A percentile compares a stretch with the other conserved stretches of the same genome.
Conservation (phyloP, 2,329 filamentous ascomycete species). For the Aspergillaceae sp. region DNA sequence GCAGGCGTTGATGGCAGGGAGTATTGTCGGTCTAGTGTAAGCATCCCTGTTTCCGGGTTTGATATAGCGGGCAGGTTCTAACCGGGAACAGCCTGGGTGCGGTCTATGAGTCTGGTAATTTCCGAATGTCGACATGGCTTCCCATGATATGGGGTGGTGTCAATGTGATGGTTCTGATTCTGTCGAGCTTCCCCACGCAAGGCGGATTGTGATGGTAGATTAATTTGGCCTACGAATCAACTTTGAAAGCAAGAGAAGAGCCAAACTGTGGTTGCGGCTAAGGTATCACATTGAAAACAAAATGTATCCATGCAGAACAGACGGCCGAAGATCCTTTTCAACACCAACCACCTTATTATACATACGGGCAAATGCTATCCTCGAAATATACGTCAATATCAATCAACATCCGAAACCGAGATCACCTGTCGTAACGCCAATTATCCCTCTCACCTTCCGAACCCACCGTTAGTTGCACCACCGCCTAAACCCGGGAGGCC, state of each 20-base stretch:
- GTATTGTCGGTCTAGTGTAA: constrained; percentile 70
- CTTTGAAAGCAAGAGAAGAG: not conserved
- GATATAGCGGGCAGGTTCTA: constrained; percentile 1
- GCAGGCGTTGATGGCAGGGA: constrained; percentile 72
- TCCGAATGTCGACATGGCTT: constrained; percentile 90
- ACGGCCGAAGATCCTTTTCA: not conserved
- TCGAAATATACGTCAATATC: not conserved
- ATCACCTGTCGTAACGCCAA: constrained; percentile 23
- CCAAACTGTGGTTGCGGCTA: not conserved
- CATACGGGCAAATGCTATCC: constrained; percentile 2
- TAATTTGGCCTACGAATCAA: not conserved
- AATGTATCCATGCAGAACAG: constrained; percentile 1
- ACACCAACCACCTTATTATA: constrained; percentile 5
- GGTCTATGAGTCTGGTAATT: constrained; percentile 73
- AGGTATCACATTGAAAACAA: not conserved
- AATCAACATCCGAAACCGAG: not conserved
- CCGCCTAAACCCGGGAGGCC: constrained; percentile 27
- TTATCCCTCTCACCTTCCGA: constrained; percentile 31
- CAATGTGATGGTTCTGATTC: constrained; percentile 70
- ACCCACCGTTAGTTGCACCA: constrained; percentile 25
- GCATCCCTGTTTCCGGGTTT: constrained; percentile 22
- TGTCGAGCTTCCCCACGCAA: constrained; percentile 89
- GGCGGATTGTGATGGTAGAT: constrained; percentile 52
- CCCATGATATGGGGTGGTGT: constrained; percentile 81
- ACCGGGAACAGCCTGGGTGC: constrained; percentile 56